Evolutionary conservation across 2,329 filamentous ascomycete genomes (phyloP).

Genomic region (Furcasterigmium sp.): DNA sequence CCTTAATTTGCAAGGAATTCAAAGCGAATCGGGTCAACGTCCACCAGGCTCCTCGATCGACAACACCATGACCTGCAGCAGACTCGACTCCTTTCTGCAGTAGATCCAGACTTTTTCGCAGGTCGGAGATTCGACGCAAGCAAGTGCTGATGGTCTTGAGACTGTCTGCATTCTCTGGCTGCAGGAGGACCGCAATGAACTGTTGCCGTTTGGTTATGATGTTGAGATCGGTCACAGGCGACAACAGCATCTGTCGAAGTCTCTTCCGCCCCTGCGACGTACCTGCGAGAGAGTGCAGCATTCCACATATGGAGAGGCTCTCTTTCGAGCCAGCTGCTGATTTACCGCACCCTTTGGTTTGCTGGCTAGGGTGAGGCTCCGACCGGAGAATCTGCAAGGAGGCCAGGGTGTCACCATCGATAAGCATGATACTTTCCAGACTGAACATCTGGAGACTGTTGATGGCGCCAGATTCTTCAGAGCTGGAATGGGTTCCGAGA

Average conservation of each 20-base stretch:
- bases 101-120: conserved; percentile 63
- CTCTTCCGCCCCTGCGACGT: conserved; percentile 73
- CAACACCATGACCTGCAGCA: conserved; percentile 39
- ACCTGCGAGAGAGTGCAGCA: conserved; percentile 69
- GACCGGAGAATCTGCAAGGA: conserved; percentile 82
- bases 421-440: conserved; percentile 62
- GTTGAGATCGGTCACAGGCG: conserved; percentile 64
- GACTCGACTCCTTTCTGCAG: conserved; percentile 72
- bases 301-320: conserved; percentile 74
- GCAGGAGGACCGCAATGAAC: conserved; percentile 62
- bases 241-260: conserved; percentile 76
- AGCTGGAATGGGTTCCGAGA: not conserved
- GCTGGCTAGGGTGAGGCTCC: conserved; percentile 76
- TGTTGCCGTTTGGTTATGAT: conserved; percentile 68
- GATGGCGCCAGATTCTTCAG: conserved; percentile 1
- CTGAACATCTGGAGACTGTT: conserved; percentile 65
- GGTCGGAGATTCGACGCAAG: too few relatives aligned
- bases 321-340: conserved; percentile 68
- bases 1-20: conserved; percentile 63
- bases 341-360: conserved; percentile 64
- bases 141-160: conserved; percentile 52
- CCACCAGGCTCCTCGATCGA: conserved; percentile 67
- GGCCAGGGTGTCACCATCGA: conserved; percentile 73
- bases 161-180: conserved; percentile 58
- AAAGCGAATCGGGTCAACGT: conserved; percentile 68